Evolutionary conservation across 768 basidiomycete genomes (phyloP).

Genomic region (Mycena filopes): DNA sequence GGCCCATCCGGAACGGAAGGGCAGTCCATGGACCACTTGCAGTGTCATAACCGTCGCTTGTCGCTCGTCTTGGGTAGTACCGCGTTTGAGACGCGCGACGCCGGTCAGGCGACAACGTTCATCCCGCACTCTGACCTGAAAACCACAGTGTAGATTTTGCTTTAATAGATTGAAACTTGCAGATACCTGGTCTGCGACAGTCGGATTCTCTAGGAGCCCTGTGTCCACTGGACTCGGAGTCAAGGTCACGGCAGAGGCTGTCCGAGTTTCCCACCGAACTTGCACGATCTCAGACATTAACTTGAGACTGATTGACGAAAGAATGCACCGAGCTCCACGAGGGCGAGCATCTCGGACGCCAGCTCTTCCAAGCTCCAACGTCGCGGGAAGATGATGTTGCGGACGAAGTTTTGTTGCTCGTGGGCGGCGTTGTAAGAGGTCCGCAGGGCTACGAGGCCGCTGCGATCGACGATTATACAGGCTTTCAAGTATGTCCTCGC

Average conservation of each 20-base stretch:
- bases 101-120: constrained; percentile 25
- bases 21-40: constrained; percentile 21
- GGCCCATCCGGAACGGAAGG: constrained; percentile 17
- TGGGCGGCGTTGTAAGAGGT: constrained; percentile 25
- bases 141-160: constrained; percentile 16
- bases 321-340: constrained; percentile 21
- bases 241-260: constrained; percentile 20
- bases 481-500: constrained; percentile 22
- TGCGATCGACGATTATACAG: constrained; percentile 26
- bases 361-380: constrained; percentile 25
- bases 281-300: constrained; percentile 21
- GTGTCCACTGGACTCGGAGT: constrained; percentile 20
- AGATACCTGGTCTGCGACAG: constrained; percentile 22
- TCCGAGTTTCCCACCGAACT: constrained; percentile 20
- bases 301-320: constrained; percentile 24
- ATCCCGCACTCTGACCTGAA: constrained; percentile 21
- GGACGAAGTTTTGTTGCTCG: constrained; percentile 21
- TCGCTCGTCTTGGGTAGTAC: constrained; percentile 6
- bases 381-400: constrained; percentile 18
- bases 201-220: constrained; percentile 7
- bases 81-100: constrained; percentile 13
- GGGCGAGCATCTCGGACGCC: constrained; percentile 26
- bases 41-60: constrained; percentile 15
- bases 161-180: constrained; percentile 18
- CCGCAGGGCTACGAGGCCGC: constrained; percentile 19